phyloP scores from a whole-genome alignment of 2,329 filamentous ascomycete genomes.

The Pseudogymnoascus sp. region DNA sequence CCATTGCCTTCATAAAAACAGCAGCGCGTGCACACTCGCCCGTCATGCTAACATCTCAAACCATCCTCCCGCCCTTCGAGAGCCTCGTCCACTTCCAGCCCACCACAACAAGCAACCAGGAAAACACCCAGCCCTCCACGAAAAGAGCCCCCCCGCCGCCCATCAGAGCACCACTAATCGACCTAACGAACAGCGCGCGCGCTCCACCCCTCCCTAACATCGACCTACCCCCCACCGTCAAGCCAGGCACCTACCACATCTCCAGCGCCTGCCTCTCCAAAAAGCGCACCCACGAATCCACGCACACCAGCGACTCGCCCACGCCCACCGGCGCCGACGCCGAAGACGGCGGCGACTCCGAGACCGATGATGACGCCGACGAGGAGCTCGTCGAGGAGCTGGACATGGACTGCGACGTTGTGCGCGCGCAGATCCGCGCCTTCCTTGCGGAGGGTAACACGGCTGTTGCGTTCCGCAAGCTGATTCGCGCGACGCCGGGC shows the following conservation, averaged over 20 bases:
- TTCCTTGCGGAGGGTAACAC: slow-evolving; percentile 38
- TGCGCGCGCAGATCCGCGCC: slow-evolving; percentile 33
- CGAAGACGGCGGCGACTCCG: slow-evolving; percentile 12
- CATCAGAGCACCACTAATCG: not conserved
- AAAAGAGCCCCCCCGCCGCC: not conserved
- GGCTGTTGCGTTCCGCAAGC: slow-evolving; percentile 34
- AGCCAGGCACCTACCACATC: not conserved
- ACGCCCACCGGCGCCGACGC: slow-evolving; percentile 8
- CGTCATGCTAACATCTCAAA: not conserved
- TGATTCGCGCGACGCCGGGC: slow-evolving; percentile 29
- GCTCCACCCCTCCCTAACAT: not conserved
- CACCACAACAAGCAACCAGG: not conserved
- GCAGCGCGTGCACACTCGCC: not conserved
- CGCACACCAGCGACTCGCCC: not conserved
- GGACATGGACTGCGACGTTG: slow-evolving; percentile 25
- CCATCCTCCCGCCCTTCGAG: not conserved
- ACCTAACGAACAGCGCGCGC: slow-evolving; percentile 3
- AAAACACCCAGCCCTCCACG: not conserved
- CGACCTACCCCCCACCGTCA: not conserved
- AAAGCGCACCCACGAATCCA: not conserved
- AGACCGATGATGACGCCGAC: slow-evolving; percentile 15
- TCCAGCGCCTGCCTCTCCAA: not conserved
- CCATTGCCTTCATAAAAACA: not conserved
- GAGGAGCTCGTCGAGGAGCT: slow-evolving; percentile 10
- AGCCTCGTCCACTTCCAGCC: not conserved